These are phyloP conservation scores for Auxenochlorella protothecoides DNA, from an alignment of 139 green algal genomes.

Conservation along the genomic window DNA sequence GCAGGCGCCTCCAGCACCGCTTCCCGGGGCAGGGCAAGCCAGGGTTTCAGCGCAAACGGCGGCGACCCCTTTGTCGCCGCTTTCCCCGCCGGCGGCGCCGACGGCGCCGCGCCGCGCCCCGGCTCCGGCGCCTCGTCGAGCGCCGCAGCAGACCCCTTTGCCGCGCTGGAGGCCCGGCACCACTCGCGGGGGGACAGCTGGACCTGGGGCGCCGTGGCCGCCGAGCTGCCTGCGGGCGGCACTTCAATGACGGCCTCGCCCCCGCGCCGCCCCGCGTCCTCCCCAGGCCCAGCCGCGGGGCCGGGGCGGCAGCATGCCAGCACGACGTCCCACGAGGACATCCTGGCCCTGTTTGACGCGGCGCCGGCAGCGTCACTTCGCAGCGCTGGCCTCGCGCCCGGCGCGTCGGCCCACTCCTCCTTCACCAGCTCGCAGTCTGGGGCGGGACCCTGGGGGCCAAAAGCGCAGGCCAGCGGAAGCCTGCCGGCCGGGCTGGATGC, in stretches of 20 bases:
- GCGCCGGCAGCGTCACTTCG: not conserved
- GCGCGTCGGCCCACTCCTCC: not conserved
- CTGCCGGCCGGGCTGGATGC: not conserved
- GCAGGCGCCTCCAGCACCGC: too few species aligned
- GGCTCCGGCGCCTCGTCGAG: too few species aligned
- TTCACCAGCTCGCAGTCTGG: not conserved
- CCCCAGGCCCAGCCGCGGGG: too few species aligned
- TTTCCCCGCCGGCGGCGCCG: too few species aligned
- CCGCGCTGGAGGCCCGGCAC: not conserved
- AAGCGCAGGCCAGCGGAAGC: too few species aligned
- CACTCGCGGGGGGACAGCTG: not conserved
- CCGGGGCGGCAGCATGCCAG: not conserved
- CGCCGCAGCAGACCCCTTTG: not conserved
- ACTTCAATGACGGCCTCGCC: too few species aligned
- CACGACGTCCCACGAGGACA: constrained; percentile 1
- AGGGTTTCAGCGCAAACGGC: too few species aligned
- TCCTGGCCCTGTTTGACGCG: constrained; percentile 11
- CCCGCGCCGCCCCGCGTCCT: too few species aligned
- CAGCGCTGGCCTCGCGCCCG: not conserved
- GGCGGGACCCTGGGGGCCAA: too few species aligned
- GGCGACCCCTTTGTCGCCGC: too few species aligned
- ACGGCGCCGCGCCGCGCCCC: too few species aligned
- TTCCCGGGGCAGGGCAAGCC: too few species aligned
- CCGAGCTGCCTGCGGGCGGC: not conserved
- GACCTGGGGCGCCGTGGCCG: not conserved